Evolutionary conservation across 169 alveolate species (phyloP), one percentile per base, ranked within the genome.

Genomic region (Pseudocohnilembus persalinus): DNA sequence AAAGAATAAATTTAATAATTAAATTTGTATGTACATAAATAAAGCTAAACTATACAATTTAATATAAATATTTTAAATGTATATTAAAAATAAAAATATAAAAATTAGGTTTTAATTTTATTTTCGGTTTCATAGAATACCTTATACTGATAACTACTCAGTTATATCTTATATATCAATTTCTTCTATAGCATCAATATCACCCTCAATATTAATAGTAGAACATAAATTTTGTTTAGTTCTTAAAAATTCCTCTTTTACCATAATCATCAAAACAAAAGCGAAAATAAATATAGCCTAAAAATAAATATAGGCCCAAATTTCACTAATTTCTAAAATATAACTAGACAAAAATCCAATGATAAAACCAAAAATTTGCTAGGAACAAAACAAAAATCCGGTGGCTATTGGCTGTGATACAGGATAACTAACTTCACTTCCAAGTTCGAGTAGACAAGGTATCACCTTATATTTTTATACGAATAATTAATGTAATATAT

Each of bases 381-480:
- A 49, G 20, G 68, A 4, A 11, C 26, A 4, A 49, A 49, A 49
- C 20, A 49, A 49, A 49, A 49, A 49, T 11, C 68, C 68, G 20
- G 68, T 49, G 26, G 68, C 68, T 11, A 20, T 49, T 11, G 68
- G 68, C 33, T 77, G 73, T 26, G 73, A 27, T 28, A 77, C 82
- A 25, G 82, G 82, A 72, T 31, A 77, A 34, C 73, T 68, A 24
- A 77, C 33, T 77, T 77, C 82, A 33, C 73, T 28, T 33, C 82
- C 82, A 24, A 77, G 33, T 33, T 77, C 82, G 0, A 77, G 73
- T 26, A 77, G n/a, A 25, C 73, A 28, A 4, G 82, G 29, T 27
- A 77, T 33, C 1, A 33, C 82, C n/a, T 63, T 31, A n/a, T 29
- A 75, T 26, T 28, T 27, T 15, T 31, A 75, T 1, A 75, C 31